Evolutionary conservation across 139 green algal genomes (phyloP).

Genomic region (Tetraselmis striata): DNA sequence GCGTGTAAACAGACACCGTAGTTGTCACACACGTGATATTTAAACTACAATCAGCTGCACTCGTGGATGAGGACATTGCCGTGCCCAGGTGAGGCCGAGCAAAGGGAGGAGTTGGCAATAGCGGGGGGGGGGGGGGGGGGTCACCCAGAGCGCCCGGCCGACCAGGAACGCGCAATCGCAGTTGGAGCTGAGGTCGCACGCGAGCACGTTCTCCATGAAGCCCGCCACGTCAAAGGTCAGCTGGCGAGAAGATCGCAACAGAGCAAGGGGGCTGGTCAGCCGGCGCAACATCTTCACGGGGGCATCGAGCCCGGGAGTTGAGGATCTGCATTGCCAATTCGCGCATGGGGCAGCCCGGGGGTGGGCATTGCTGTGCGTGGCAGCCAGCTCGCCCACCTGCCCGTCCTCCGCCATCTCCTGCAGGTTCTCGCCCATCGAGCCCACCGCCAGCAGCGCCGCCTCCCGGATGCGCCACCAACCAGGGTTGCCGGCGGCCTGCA

Average conservation of each 20-base stretch:
- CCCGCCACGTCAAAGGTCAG: constrained; percentile 17
- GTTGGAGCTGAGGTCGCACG: constrained; percentile 35
- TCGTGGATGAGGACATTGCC: too few species aligned
- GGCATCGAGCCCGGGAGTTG: too few species aligned
- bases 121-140: background rate
- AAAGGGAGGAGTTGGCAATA: too few species aligned
- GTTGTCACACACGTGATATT: too few species aligned
- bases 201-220: constrained; percentile 49
- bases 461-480: constrained; percentile 74
- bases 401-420: constrained; percentile 11
- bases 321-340: too few species aligned
- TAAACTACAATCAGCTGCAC: too few species aligned
- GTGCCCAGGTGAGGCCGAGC: too few species aligned
- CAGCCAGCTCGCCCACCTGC: background rate
- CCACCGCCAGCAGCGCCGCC: constrained; percentile 65
- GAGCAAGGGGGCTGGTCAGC: too few species aligned
- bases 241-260: too few species aligned
- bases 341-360: background rate
- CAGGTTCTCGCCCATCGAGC: constrained; percentile 33
- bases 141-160: constrained; percentile 56
- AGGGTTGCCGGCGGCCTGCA: constrained; percentile 22
- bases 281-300: too few species aligned
- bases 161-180: constrained; percentile 45
- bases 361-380: background rate
- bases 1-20: too few species aligned